Base-by-base conservation (phyloP, 257 asterid genomes). In the Plantago elongata region DNA sequence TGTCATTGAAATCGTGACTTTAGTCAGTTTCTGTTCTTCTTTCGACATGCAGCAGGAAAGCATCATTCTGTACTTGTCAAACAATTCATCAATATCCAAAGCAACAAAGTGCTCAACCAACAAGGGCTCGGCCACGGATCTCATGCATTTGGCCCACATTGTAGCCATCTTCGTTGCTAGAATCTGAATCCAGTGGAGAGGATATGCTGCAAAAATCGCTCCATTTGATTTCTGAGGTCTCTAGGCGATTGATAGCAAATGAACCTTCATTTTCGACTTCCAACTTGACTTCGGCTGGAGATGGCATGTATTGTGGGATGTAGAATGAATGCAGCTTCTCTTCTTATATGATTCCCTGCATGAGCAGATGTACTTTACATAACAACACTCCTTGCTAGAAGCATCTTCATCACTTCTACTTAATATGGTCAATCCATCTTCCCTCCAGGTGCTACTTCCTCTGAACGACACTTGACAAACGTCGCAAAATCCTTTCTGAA, bases 91-190 rank as follows among this genome's bases (percentile, higher is more conserved):
- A 0, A 88, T 76, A 29, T 77, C 44, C 1, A 46, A 44, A 7
- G 68, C 72, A 2, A 82, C 86, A 42, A 88, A 85, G 62, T 85
- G 96, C 12, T 69, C 68, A 14, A 73, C 70, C 52, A 85, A 52
- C 71, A 88, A 37, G 2, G 96, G 83, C 57, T 88, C 96, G 1
- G 80, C 80, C 65, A 85, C 88, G 1, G 92, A 79, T 67, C 96
- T 78, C 76, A 88, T 76, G 75, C 89, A 83, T 18, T 57, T 65
- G 3, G 88, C 69, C 69, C 12, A 85, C 81, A 38, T 61, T 56
- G 63, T 76, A 83, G 6, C 80, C 90, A 47, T 61, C 67, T 0
- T 69, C 75, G 0, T 0, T 74, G 3, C 34, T 3, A 30, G 11
- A 2, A 37, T 15, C 34, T 13, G 9, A 46, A 13, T n/a, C 27